Percentiles rank a stretch among this genome's conserved stretches.
Evolutionary conservation across 768 basidiomycete genomes (phyloP).

Genomic region (Chalciporus chontae): DNA sequence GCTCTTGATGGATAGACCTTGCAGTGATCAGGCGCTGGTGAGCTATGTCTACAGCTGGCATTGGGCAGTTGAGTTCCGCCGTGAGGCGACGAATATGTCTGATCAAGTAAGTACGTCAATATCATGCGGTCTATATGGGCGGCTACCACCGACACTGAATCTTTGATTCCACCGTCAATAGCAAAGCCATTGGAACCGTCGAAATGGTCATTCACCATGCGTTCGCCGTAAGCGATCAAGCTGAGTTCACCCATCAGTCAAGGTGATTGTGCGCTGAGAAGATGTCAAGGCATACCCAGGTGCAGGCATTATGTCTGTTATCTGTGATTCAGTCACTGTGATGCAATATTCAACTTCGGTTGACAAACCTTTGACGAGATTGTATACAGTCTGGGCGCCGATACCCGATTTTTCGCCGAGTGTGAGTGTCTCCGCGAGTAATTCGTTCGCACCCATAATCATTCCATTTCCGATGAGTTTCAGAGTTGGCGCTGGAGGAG

Average conservation of each 20-base stretch:
- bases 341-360: neutral
- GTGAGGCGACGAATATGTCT: conserved; percentile 71
- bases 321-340: conserved; percentile 14
- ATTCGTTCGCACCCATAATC: conserved; percentile 72
- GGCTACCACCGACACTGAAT: conserved; percentile 48
- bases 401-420: conserved; percentile 84
- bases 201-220: conserved; percentile 72
- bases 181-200: conserved; percentile 73
- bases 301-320: conserved; percentile 63
- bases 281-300: conserved; percentile 41
- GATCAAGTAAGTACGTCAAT: conserved; percentile 6
- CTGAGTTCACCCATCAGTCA: conserved; percentile 30
- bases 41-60: conserved; percentile 70
- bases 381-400: conserved; percentile 53
- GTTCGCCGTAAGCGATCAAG: conserved; percentile 54
- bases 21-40: conserved; percentile 79
- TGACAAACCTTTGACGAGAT: conserved; percentile 53
- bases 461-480: conserved; percentile 81
- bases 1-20: conserved; percentile 60
- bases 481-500: conserved; percentile 53
- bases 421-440: conserved; percentile 81
- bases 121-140: neutral
- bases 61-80: conserved; percentile 60
- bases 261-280: neutral
- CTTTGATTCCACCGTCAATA: conserved; percentile 86